phyloP scores from a whole-genome alignment of 768 basidiomycete genomes.

The Suillus sp. region DNA sequence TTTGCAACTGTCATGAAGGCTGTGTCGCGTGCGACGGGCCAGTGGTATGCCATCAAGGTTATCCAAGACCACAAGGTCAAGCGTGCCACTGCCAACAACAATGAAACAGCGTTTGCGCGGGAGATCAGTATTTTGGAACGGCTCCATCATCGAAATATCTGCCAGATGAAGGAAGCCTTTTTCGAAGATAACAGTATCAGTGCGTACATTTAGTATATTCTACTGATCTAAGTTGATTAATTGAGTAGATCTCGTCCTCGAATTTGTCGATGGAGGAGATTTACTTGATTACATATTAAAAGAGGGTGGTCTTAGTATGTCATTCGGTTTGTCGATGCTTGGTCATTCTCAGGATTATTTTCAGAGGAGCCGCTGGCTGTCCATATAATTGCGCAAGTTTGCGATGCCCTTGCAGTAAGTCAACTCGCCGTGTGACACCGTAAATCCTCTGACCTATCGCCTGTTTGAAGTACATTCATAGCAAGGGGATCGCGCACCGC shows the following conservation, averaged over 20 bases:
- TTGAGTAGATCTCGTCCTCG: conserved; percentile 72
- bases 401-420: conserved; percentile 72
- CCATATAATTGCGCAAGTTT: conserved; percentile 81
- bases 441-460: conserved; percentile 12
- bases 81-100: conserved; percentile 35
- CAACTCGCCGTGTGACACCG: neutral
- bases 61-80: conserved; percentile 58
- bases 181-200: conserved; percentile 64
- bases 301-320: conserved; percentile 61
- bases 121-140: conserved; percentile 80
- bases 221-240: conserved; percentile 25
- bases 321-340: neutral
- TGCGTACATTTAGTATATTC: conserved; percentile 35
- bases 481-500: conserved; percentile 82
- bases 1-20: conserved; percentile 92
- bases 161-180: conserved; percentile 76
- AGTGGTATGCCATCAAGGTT: conserved; percentile 87
- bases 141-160: conserved; percentile 82
- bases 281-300: conserved; percentile 78
- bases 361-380: conserved; percentile 56
- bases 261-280: conserved; percentile 87
- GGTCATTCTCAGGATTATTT: conserved; percentile 4
- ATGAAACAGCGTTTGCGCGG: conserved; percentile 51
- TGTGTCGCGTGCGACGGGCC: conserved; percentile 66
- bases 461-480: conserved; percentile 59